Base-by-base conservation (phyloP, 2,329 filamentous ascomycete genomes). In the Akanthomyces lecanii region DNA sequence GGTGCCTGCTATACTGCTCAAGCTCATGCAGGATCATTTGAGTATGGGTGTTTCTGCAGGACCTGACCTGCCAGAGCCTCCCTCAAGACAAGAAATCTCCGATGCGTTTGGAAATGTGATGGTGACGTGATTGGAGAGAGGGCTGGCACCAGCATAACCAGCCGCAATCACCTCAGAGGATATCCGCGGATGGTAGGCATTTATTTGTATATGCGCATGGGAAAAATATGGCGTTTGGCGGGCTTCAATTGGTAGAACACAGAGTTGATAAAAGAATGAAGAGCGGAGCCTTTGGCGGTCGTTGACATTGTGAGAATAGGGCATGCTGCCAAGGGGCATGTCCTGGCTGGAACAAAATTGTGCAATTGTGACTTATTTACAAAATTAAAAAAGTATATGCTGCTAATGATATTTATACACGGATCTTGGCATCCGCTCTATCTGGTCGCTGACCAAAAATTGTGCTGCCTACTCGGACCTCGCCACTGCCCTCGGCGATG, bases 381-480 rank as follows among this genome's bases (percentile, higher is more conserved):
- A 52, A 28, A 38, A 8, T 23, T 42, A 5, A 42, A 44, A 28
- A 12, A 38, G 6, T 38, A 36, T 38, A 16, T 47, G 38, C 28
- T 7, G 59, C 42, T 28, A 3, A 30, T 38, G 38, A 12, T 59
- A 45, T 67, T 25, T 73, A 83, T 47, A 76, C 79, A 55, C 78
- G 80, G 52, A 95, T 80, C 76, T 89, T 89, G 3, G 91, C 91
- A 76, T 96, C 90, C 55, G 85, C 85, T 82, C 89, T 96, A 44
- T 85, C 81, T 18, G 92, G 92, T 71, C 95, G 83, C 71, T 87
- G 79, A 1, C 95, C 95, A 74, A 99, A 99, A 63, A 99, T 97
- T 2, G 91, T 94, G 72, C 92, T 98, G 1, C 95, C 95, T 10
- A 99, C 86, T 63, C 95, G 84, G 6, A 99, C 93, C 81, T 98